A percentile compares a stretch with the other conserved stretches of the same genome.
These are phyloP conservation scores for Mycena vulgaris DNA, from an alignment of 768 basidiomycete genomes.

Conservation along the genomic window DNA sequence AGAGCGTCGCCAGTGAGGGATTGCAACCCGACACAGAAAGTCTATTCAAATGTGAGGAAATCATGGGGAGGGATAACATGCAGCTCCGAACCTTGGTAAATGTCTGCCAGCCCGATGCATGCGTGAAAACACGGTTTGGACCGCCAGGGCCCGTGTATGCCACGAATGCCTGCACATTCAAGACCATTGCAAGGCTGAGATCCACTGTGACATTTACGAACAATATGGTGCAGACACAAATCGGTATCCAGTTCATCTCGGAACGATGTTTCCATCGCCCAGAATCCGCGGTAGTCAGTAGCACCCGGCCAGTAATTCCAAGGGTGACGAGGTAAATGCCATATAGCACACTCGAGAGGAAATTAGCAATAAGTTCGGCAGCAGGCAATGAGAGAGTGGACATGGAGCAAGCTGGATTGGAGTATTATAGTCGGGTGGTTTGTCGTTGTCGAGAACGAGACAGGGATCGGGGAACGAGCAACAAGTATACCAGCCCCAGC, in stretches of 20 bases:
- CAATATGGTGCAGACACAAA: constrained; percentile 11
- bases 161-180: not conserved
- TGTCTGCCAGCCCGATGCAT: not conserved
- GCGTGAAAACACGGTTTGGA: not conserved
- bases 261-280: constrained; percentile 62
- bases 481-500: no score
- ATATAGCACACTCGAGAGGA: constrained; percentile 2
- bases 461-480: no score
- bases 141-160: constrained; percentile 3
- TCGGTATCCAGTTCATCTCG: constrained; percentile 46
- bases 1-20: constrained; percentile 21
- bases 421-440: no score
- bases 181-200: not conserved
- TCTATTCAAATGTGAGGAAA: not conserved
- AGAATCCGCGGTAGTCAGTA: no score
- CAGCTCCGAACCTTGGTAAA: not conserved
- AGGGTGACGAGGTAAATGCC: constrained; percentile 17
- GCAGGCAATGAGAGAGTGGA: constrained; percentile 4
- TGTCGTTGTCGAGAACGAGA: no score
- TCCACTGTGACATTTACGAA: constrained; percentile 6
- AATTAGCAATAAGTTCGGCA: not conserved
- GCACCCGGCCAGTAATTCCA: not conserved
- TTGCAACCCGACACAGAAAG: not conserved
- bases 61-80: no score
- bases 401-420: constrained; percentile 1